Evolutionary conservation across 768 basidiomycete species (phyloP), one percentile per base, ranked within the genome.

Genomic region (Agaricus blazei): DNA sequence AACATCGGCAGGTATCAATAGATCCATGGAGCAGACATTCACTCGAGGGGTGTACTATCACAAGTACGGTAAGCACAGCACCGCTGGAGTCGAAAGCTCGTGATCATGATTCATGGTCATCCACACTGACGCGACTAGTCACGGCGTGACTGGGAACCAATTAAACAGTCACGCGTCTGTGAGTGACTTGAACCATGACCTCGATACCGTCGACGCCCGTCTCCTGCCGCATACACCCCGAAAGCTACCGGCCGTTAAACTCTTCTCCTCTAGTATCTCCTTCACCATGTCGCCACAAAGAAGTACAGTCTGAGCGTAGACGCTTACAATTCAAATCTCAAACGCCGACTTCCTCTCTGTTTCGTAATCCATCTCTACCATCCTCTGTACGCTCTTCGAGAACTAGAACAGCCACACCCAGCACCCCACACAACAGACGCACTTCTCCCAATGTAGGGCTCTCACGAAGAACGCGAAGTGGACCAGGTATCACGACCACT

Each of bases 241-340:
- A 66, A 26, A 69, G 58, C 37, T 62, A 70, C 41, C 64, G 65
- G 24, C 80, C 78, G 1, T 31, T 68, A 4, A 75, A 71, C 51
- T 80, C 83, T 0, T 85, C 83, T 0, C 83, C 82, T 0, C 73
- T 84, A 3, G 79, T 75, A 0, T 75, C 77, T 27, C 73, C 76
- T 4, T 63, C 57, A 34, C 67, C 67, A 41, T 74, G 61, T 34
- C 72, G 3, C 63, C 60, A 26, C 58, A 63, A 0, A 60, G 73
- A 4, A 67, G 65, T 49, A 67, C 15, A 36, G 15, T 34, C 40
- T 24, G 48, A 42, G 19, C 48, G 40, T 14, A 41, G 54, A 26
- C 47, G 48, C 27, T 42, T 48, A 9, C 54, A 55, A 43, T 55
- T 55, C 42, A 55, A 49, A 43, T 41, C 53, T 4, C 54, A 42